A percentile compares a stretch with the other conserved stretches of the same genome.
Conservation (phyloP, 441 rosid genomes). For the Cnidoscolus chayamansa region DNA sequence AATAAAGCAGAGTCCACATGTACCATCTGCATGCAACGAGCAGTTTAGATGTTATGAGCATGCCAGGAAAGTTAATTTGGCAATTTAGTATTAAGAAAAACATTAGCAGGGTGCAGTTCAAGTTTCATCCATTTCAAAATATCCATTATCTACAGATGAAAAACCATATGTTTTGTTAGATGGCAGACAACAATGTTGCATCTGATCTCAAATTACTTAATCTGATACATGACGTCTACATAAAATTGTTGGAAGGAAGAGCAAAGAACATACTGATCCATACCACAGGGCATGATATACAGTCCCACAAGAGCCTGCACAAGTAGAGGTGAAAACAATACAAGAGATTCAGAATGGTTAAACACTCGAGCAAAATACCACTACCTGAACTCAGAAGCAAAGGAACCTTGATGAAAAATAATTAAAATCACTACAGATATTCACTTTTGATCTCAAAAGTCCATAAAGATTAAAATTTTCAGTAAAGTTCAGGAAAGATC, state of each 20-base stretch:
- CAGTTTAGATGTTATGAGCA: not conserved
- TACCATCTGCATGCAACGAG: conserved; percentile 4
- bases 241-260: conserved; percentile 31
- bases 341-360: conserved; percentile 26
- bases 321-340: conserved; percentile 19
- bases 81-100: not conserved
- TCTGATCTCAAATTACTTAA: conserved; percentile 22
- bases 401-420: not conserved
- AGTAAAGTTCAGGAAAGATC: conserved; percentile 1
- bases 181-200: conserved; percentile 7
- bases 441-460: not conserved
- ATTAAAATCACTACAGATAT: not conserved
- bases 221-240: conserved; percentile 11
- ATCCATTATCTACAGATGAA: not conserved
- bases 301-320: conserved; percentile 92
- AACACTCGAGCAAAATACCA: conserved; percentile 22
- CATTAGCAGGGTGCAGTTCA: conserved; percentile 6
- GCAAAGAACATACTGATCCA: conserved; percentile 90
- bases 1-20: conserved; percentile 1
- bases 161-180: conserved; percentile 9
- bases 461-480: not conserved
- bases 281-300: conserved; percentile 95
- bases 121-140: not conserved
- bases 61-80: conserved; percentile 7
- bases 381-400: not conserved